Evolutionary conservation across 2,329 filamentous ascomycete genomes (phyloP).

Genomic region (Claviceps paspali): DNA sequence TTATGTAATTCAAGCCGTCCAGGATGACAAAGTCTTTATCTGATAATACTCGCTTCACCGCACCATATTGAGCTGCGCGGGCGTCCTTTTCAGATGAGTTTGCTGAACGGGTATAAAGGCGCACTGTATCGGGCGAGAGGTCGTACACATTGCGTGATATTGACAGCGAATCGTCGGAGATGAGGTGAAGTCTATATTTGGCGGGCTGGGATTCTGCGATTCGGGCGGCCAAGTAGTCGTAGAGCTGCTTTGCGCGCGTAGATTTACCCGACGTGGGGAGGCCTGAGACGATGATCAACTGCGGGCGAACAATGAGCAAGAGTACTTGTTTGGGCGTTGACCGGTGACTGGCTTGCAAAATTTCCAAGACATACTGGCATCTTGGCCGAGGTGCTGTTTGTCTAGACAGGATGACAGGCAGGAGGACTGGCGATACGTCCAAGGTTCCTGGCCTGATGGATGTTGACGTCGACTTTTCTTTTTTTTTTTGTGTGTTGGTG

Average conservation of each 20-base stretch:
- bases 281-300: conserved; percentile 55
- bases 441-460: not conserved
- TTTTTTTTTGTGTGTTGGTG: not conserved
- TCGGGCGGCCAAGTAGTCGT: conserved; percentile 45
- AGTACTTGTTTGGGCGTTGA: not conserved
- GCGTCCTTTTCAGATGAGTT: conserved; percentile 70
- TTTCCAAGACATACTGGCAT: conserved; percentile 2
- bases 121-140: conserved; percentile 34
- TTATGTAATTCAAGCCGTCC: conserved; percentile 77
- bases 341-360: not conserved
- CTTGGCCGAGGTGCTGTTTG: not conserved
- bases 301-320: conserved; percentile 3
- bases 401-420: not conserved
- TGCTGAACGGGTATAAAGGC: conserved; percentile 50
- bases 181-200: conserved; percentile 53
- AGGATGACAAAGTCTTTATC: conserved; percentile 64
- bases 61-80: conserved; percentile 58
- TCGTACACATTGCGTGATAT: conserved; percentile 59
- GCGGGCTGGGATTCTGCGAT: conserved; percentile 25
- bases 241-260: conserved; percentile 49
- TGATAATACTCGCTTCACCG: conserved; percentile 61
- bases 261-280: conserved; percentile 56
- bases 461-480: not conserved
- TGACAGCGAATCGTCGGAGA: conserved; percentile 57
- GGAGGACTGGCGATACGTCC: not conserved